phyloP scores from a whole-genome alignment of 345 rosid genomes.

The Gossypium anomalum region DNA sequence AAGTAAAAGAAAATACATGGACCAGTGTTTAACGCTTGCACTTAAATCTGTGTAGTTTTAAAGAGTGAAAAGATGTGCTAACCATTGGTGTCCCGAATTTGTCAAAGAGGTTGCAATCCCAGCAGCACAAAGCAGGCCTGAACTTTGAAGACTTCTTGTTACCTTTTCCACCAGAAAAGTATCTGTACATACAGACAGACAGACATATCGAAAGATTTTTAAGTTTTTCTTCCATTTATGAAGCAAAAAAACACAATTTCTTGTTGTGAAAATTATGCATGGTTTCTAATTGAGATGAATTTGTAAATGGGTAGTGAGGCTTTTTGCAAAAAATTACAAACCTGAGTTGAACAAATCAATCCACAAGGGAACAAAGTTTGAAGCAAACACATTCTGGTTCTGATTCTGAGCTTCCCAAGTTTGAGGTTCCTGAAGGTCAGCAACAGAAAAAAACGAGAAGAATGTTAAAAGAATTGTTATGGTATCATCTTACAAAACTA shows the following conservation, averaged over 20 bases:
- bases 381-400: conserved; percentile 63
- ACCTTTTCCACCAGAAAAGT: conserved; percentile 50
- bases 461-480: not conserved
- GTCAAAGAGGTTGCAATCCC: conserved; percentile 76
- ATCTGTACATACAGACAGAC: conserved; percentile 33
- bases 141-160: conserved; percentile 40
- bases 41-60: not conserved
- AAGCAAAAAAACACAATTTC: not conserved
- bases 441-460: not conserved
- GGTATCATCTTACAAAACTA: not conserved
- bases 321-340: conserved; percentile 21
- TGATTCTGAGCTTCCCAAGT: conserved; percentile 56
- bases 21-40: not conserved
- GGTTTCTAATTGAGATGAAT: not conserved
- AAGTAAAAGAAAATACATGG: not conserved
- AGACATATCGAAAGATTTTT: conserved; percentile 16
- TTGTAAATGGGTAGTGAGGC: not conserved
- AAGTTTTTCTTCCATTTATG: not conserved
- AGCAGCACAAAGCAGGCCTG: conserved; percentile 55
- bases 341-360: conserved; percentile 65
- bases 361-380: conserved; percentile 86
- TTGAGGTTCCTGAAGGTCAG: conserved; percentile 42
- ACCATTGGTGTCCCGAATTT: conserved; percentile 80
- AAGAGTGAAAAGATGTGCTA: conserved; percentile 5
- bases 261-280: not conserved